These are phyloP conservation scores for Colletotrichum aenigma DNA, from an alignment of 2,329 filamentous ascomycete species.

Conservation along the genomic window DNA sequence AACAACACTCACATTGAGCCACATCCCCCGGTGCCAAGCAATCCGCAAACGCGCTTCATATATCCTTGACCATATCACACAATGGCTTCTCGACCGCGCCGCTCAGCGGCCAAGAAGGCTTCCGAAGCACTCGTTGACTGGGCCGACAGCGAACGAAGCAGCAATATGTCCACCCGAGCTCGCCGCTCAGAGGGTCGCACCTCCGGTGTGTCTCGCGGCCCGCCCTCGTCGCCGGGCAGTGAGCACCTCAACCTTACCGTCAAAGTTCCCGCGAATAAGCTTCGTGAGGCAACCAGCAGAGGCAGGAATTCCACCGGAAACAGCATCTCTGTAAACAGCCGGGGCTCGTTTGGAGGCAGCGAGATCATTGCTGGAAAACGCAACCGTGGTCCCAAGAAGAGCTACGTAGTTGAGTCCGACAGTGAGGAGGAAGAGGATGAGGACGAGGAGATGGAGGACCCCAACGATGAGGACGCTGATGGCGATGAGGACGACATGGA, in stretches of 20 bases:
- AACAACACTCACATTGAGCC: not conserved
- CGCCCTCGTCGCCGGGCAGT: constrained; percentile 47
- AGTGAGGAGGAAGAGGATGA: constrained; percentile 47
- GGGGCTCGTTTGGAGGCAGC: constrained; percentile 45
- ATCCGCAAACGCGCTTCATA: not conserved
- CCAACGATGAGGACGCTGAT: constrained; percentile 30
- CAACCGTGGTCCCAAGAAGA: constrained; percentile 61
- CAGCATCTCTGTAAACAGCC: constrained; percentile 29
- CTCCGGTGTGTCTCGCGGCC: constrained; percentile 47
- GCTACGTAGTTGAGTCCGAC: constrained; percentile 62
- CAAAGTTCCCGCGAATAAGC: constrained; percentile 56
- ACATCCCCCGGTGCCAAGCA: not conserved
- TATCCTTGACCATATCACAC: constrained; percentile 11
- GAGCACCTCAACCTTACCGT: constrained; percentile 56
- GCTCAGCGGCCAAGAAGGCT: constrained; percentile 46
- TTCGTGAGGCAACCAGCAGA: constrained; percentile 52
- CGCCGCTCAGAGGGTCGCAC: constrained; percentile 53
- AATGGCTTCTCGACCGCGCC: constrained; percentile 54
- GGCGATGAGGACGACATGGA: constrained; percentile 45
- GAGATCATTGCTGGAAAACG: constrained; percentile 56
- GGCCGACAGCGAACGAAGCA: constrained; percentile 51
- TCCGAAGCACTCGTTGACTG: constrained; percentile 48
- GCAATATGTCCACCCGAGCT: constrained; percentile 54
- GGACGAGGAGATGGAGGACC: constrained; percentile 36
- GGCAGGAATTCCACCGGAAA: constrained; percentile 32